A percentile compares a stretch with the other conserved stretches of the same genome.
Evolutionary conservation across 345 rosid genomes (phyloP).

Genomic region (Isatis tinctoria): DNA sequence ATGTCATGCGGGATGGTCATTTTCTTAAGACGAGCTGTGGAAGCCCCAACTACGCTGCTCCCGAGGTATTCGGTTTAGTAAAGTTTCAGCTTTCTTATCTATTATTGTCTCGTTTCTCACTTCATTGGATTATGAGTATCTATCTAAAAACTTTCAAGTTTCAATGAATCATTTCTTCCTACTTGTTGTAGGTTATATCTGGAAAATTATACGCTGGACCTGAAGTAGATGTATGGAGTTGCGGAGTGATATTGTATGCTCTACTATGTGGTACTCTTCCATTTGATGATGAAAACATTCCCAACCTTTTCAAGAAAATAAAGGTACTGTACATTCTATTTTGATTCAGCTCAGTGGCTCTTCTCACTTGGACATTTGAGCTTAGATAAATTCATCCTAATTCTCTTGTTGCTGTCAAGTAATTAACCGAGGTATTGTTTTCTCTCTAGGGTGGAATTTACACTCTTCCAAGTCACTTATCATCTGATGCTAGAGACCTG

Average conservation of each 20-base stretch:
- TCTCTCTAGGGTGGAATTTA: conserved; percentile 71
- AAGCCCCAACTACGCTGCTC: conserved; percentile 98
- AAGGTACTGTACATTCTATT: conserved; percentile 44
- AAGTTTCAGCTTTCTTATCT: background rate
- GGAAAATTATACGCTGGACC: conserved; percentile 92
- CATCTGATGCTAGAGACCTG: conserved; percentile 86
- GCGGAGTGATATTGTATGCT: conserved; percentile 92
- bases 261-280: conserved; percentile 93
- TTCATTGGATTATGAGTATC: background rate
- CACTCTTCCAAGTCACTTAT: conserved; percentile 92
- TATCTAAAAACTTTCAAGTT: background rate
- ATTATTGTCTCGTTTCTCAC: background rate
- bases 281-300: conserved; percentile 92
- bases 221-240: conserved; percentile 99
- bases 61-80: conserved; percentile 33
- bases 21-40: conserved; percentile 94
- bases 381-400: background rate
- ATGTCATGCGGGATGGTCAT: conserved; percentile 91
- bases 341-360: conserved; percentile 1
- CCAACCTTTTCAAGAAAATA: conserved; percentile 86
- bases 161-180: background rate
- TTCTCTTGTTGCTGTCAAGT: background rate
- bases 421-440: background rate
- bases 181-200: conserved; percentile 63
- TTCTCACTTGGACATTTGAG: background rate